phyloP scores from a whole-genome alignment of 345 rosid genomes.

The Populus deltoides region DNA sequence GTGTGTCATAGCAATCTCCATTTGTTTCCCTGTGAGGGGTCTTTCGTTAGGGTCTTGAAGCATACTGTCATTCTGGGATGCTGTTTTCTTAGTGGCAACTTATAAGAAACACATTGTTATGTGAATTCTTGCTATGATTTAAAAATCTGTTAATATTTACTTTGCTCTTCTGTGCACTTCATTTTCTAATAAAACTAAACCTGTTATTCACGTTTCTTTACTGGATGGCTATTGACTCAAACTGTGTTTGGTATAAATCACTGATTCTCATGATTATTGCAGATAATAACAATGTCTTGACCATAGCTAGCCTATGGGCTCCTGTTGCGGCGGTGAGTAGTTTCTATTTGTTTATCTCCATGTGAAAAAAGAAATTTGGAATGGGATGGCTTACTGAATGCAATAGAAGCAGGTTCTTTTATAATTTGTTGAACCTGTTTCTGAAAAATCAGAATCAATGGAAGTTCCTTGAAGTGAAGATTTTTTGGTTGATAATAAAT shows the following conservation, averaged over 20 bases:
- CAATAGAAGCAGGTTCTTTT: not conserved
- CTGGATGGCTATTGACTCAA: too few relatives aligned
- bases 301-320: conserved; percentile 89
- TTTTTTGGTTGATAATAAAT: too few relatives aligned
- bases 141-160: not conserved
- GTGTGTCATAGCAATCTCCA: too few relatives aligned
- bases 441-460: not conserved
- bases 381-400: conserved; percentile 4
- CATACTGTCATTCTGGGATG: too few relatives aligned
- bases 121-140: not conserved
- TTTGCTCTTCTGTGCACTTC: not conserved
- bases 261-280: conserved; percentile 34
- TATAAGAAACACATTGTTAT: too few relatives aligned
- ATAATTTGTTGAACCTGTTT: not conserved
- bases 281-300: conserved; percentile 82
- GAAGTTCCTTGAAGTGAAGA: not conserved
- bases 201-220: not conserved
- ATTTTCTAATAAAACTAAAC: not conserved
- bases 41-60: too few relatives aligned
- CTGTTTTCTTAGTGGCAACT: too few relatives aligned
- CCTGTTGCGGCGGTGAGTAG: conserved; percentile 89
- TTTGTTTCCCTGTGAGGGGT: too few relatives aligned
- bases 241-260: conserved; percentile 4
- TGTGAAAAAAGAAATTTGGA: not conserved
- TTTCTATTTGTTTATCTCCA: conserved; percentile 9